Evolutionary conservation across 2,329 filamentous ascomycete genomes (phyloP).

Genomic region (Metarhizium anisopliae): DNA sequence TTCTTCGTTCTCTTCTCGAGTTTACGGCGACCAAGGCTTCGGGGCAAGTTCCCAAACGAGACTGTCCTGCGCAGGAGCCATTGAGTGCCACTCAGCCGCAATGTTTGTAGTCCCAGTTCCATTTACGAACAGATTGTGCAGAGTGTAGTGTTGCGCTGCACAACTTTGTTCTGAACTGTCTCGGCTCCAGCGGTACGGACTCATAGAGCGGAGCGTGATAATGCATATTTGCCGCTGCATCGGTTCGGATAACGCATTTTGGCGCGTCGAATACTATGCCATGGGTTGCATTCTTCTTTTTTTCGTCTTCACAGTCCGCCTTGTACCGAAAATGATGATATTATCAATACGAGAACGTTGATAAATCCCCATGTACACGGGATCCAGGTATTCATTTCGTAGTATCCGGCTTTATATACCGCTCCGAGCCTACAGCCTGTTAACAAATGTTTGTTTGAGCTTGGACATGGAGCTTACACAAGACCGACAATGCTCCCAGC

Average conservation of each 20-base stretch:
- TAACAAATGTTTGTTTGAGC: neutral
- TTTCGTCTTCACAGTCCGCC: constrained; percentile 59
- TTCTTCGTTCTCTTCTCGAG: too few species aligned
- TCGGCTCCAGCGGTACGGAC: too few species aligned
- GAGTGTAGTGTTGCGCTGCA: too few species aligned
- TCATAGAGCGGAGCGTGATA: neutral
- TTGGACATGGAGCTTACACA: constrained; percentile 44
- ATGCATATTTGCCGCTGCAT: neutral
- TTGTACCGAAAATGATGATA: constrained; percentile 89
- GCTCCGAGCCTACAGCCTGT: constrained; percentile 57
- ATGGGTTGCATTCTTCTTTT: neutral
- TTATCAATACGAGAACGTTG: constrained; percentile 71
- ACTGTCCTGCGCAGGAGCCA: too few species aligned
- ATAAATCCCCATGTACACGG: constrained; percentile 82
- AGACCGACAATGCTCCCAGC: constrained; percentile 75
- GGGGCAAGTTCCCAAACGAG: too few species aligned
- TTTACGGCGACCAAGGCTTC: too few species aligned
- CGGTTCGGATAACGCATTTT: neutral
- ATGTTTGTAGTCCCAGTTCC: too few species aligned
- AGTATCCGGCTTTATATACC: constrained; percentile 73
- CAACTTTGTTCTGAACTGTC: too few species aligned
- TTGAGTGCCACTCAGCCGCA: too few species aligned
- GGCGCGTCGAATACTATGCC: neutral
- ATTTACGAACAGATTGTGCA: too few species aligned
- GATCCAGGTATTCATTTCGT: constrained; percentile 90